Conservation (phyloP, 2,329 filamentous ascomycete genomes). For the Trichoderma hamatum region DNA sequence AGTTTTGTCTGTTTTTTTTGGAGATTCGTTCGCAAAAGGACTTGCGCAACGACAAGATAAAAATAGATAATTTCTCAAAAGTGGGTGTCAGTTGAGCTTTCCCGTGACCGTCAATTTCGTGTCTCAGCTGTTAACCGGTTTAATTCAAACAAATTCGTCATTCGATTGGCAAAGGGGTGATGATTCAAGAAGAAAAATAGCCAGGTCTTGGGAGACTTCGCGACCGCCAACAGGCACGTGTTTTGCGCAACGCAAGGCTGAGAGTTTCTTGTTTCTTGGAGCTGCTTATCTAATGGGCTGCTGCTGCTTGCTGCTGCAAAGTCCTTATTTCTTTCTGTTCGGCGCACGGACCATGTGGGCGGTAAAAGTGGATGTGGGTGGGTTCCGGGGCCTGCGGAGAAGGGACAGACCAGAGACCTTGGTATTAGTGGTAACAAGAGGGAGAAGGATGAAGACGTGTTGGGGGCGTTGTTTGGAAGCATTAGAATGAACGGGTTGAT, state of each 20-base stretch:
- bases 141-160: neutral
- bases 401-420: neutral
- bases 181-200: neutral
- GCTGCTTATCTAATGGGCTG: neutral
- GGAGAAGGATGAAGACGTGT: too few species aligned
- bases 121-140: too few species aligned
- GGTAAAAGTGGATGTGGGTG: neutral
- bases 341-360: neutral
- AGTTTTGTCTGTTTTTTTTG: neutral
- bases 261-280: neutral
- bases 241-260: constrained; percentile 17
- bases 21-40: neutral
- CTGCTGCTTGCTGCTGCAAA: too few species aligned
- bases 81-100: too few species aligned
- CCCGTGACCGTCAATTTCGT: too few species aligned
- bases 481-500: neutral
- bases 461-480: neutral
- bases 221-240: constrained; percentile 12
- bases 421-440: neutral
- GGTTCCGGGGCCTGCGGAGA: neutral
- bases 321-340: neutral
- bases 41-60: neutral
- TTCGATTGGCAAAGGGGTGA: neutral
- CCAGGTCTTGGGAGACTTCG: neutral
- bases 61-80: too few species aligned